Evolutionary conservation across 2,329 filamentous ascomycete species (phyloP), one percentile per base, ranked within the genome.

Genomic region (Neofusicoccum kwambonambiense): DNA sequence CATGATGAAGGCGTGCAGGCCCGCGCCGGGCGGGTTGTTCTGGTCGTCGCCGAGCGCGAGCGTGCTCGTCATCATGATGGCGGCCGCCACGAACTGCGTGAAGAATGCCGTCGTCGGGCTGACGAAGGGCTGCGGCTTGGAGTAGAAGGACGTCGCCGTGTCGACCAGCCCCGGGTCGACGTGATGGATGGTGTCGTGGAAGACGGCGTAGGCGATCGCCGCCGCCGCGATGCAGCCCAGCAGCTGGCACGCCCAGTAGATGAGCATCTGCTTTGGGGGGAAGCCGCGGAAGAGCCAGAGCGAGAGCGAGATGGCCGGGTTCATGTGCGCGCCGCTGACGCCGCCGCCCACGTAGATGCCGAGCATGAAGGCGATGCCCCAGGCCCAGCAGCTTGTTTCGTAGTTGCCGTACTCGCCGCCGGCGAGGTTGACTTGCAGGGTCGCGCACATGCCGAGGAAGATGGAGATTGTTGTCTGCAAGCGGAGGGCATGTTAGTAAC

Each of bases 341-440:
- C 81, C 81, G 68, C 80, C 81, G 2, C 77, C 75, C 2, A 80
- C 63, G 62, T 81, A 82, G 66, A 82, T 80, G 7, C 75, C 81
- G 1, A 81, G 75, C 81, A 86, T 87, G 31, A 81, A 80, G 1
- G 81, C 83, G n/a, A 86, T 75, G 1, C 84, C 85, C 84, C 84
- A 86, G 3, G 56, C 64, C 64, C 64, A 65, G 56, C 64, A 65
- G 39, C 9, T 22, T 1, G 56, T 62, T 19, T 65, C 64, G n/a
- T 61, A 65, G n/a, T 44, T 3, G 6, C 64, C 64, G 31, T 65
- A 65, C 7, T 56, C 11, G 3, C 64, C 64, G 7, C 47, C 17
- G 37, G 47, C 5, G 9, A 62, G 47, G 17, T 49, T 62, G 39
- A 54, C 54, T 15, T 61, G 57, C 5, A 65, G 37, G 9, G 54